Evolutionary conservation across 805 yeast species (phyloP), one percentile per base, ranked within the genome.

Genomic region (Candida fluviatilis): DNA sequence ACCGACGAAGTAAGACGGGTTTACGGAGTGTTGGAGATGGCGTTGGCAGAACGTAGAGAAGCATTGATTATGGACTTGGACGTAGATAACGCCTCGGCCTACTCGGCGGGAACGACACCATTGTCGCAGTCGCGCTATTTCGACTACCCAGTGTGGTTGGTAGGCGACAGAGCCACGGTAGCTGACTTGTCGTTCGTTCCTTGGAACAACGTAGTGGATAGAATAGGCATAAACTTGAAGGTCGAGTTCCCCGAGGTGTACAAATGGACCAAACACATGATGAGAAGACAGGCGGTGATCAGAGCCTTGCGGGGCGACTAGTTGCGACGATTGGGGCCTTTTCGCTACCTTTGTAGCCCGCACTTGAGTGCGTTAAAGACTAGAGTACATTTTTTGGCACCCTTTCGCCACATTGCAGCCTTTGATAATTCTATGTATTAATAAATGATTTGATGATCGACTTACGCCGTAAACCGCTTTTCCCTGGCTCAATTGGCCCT

Each of bases 141-240:
- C 53, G 96, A 89, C 52, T 83, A 86, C 54, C 96, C 96, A 2
- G 91, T 90, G 19, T 90, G 98, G 98, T 71, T 90, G 24, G 96
- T 89, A 11, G 95, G 96, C 18, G 95, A 89, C 51, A 52, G 72
- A 34, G 73, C 73, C 16, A 69, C 96, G 1, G 80, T 90, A 32
- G 97, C 97, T 2, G 98, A 90, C 61, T 70, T 90, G 54, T 78
- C 91, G 16, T 90, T 90, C 65, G 95, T 90, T 19, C 95, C 98
- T 12, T 90, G 98, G 98, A 90, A 90, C 60, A 90, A 89, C 54
- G 96, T 90, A 13, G 95, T 90, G 38, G 95, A 86, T 58, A 73
- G 95, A 52, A 84, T 90, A 38, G 97, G 96, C 5, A 87, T 90
- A 45, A 86, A 85, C 52, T 75, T 90, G 52, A 83, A 84, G 58